Percentiles rank a stretch among this genome's conserved stretches.
phyloP scores from a whole-genome alignment of 345 rosid genomes.

The Dovyalis caffra region DNA sequence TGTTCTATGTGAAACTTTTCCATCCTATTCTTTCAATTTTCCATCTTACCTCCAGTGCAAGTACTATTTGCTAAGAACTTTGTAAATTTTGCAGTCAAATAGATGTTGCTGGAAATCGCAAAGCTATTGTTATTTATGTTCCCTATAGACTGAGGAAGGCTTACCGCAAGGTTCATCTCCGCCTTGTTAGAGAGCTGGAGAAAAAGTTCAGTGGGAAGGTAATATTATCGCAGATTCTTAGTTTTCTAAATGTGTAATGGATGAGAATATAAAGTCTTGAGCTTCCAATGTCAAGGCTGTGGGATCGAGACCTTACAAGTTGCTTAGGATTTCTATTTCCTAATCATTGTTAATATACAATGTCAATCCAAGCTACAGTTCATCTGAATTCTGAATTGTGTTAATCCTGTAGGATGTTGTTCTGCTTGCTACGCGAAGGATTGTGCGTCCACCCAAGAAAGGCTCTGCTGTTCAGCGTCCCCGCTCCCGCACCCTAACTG shows the following conservation, averaged over 20 bases:
- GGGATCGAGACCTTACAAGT: background rate
- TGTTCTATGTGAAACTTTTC: background rate
- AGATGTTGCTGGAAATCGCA: conserved; percentile 60
- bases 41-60: background rate
- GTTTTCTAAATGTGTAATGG: background rate
- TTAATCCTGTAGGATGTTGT: conserved; percentile 1
- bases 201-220: conserved; percentile 96
- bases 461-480: conserved; percentile 91
- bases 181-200: conserved; percentile 87
- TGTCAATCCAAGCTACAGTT: background rate
- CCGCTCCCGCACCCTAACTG: conserved; percentile 37
- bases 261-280: background rate
- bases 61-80: background rate
- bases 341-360: background rate
- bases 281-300: background rate
- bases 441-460: conserved; percentile 84
- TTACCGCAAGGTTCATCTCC: conserved; percentile 47
- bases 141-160: conserved; percentile 78
- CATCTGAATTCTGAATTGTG: background rate
- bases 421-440: conserved; percentile 6
- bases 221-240: background rate
- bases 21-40: background rate
- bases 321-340: background rate
- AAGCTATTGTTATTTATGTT: conserved; percentile 65
- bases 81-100: conserved; percentile 45